phyloP scores from a whole-genome alignment of 176 grass and related monocot species.

The Cenchrus fungigraminus region DNA sequence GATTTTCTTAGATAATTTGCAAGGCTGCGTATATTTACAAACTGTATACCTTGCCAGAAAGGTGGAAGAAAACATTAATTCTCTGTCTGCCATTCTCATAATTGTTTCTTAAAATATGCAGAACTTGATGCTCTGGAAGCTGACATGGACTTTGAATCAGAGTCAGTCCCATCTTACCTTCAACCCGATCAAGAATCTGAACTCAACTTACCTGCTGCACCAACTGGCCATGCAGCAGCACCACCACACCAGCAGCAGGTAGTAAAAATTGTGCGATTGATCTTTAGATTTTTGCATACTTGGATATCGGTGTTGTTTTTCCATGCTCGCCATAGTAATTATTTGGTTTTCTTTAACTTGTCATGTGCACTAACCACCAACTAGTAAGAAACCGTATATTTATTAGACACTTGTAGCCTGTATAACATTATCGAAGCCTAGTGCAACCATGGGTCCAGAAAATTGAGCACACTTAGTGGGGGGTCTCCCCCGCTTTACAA shows the following conservation, averaged over 20 bases:
- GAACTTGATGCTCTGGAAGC: slow-evolving; percentile 98
- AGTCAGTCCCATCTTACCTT: slow-evolving; percentile 90
- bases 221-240: slow-evolving; percentile 53
- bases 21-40: not conserved
- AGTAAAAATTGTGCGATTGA: not conserved
- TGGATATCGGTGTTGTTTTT: not conserved
- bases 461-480: too few species aligned
- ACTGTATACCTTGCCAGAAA: slow-evolving; percentile 1
- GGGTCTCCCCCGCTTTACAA: too few species aligned
- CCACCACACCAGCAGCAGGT: slow-evolving; percentile 50
- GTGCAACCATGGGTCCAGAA: not conserved
- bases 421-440: not conserved
- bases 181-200: slow-evolving; percentile 80
- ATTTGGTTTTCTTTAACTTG: slow-evolving; percentile 8
- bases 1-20: not conserved
- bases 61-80: not conserved
- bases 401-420: not conserved
- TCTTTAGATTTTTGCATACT: slow-evolving; percentile 13
- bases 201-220: slow-evolving; percentile 74
- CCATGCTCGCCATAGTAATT: not conserved
- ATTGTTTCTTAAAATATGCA: slow-evolving; percentile 55
- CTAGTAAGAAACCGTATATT: not conserved
- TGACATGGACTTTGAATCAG: slow-evolving; percentile 78
- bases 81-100: slow-evolving; percentile 20
- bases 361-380: not conserved